phyloP scores from a whole-genome alignment of 2,329 filamentous ascomycete genomes.

The Conoideocrella luteorostrata region DNA sequence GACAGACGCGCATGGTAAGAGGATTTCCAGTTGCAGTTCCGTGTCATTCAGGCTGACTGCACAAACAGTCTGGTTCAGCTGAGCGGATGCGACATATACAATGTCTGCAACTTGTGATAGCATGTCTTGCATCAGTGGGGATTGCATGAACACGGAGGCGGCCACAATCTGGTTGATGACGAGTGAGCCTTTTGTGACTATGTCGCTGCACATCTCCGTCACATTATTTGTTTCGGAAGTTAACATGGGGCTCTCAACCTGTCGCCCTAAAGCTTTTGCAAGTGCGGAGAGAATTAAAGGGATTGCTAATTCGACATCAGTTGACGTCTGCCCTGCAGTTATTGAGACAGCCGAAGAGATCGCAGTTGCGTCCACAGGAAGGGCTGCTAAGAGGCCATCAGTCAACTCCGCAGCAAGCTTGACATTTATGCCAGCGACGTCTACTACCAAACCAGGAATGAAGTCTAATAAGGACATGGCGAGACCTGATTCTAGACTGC shows the following conservation, averaged over 20 bases:
- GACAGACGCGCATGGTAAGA: slow-evolving; percentile 14
- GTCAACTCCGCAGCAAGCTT: slow-evolving; percentile 15
- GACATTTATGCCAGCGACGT: slow-evolving; percentile 13
- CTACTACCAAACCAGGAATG: slow-evolving; percentile 13
- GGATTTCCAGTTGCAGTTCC: slow-evolving; percentile 9
- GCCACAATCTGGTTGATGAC: slow-evolving; percentile 17
- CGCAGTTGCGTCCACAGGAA: slow-evolving; percentile 13
- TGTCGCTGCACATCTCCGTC: slow-evolving; percentile 9
- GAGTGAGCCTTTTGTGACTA: slow-evolving; percentile 13
- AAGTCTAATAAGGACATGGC: slow-evolving; percentile 12
- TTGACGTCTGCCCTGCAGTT: slow-evolving; percentile 13
- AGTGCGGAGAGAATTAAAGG: slow-evolving; percentile 19
- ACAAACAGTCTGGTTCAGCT: slow-evolving; percentile 15
- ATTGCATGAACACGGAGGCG: slow-evolving; percentile 3
- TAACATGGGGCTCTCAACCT: slow-evolving; percentile 2
- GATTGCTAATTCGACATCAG: slow-evolving; percentile 9
- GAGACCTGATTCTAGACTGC: neutral
- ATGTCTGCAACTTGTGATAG: slow-evolving; percentile 17
- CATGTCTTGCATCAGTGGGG: slow-evolving; percentile 11
- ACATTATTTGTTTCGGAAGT: slow-evolving; percentile 3
- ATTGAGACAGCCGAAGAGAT: slow-evolving; percentile 13
- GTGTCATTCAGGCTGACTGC: slow-evolving; percentile 11
- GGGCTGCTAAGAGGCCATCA: slow-evolving; percentile 14
- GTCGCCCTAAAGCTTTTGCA: slow-evolving; percentile 12
- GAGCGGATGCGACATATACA: slow-evolving; percentile 13